phyloP scores from a whole-genome alignment of 768 basidiomycete species.

The Pulveroboletus sp. region DNA sequence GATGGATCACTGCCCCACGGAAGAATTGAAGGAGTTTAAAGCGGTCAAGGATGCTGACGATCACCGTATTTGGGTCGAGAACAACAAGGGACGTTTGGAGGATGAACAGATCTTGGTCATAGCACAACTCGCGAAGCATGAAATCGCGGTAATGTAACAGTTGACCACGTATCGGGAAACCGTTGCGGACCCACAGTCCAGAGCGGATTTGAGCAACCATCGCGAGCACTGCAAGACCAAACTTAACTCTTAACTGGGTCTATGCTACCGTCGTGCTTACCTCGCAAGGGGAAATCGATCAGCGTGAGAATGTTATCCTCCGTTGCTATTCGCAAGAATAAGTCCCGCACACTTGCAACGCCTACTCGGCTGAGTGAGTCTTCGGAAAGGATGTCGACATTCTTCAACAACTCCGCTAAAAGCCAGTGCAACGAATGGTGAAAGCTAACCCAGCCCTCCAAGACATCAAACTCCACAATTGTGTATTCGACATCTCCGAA shows the following conservation, averaged over 20 bases:
- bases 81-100: conserved; percentile 81
- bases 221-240: conserved; percentile 54
- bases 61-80: conserved; percentile 70
- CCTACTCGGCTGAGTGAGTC: conserved; percentile 49
- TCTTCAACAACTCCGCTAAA: conserved; percentile 83
- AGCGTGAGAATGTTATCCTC: conserved; percentile 69
- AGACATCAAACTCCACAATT: conserved; percentile 74
- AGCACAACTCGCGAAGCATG: conserved; percentile 91
- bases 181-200: conserved; percentile 97
- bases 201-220: conserved; percentile 95
- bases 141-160: conserved; percentile 94
- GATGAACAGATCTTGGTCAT: conserved; percentile 92
- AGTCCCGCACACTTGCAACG: conserved; percentile 50
- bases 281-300: conserved; percentile 86
- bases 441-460: conserved; percentile 83
- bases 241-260: not conserved
- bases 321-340: conserved; percentile 56
- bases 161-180: conserved; percentile 92
- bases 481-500: conserved; percentile 59
- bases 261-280: conserved; percentile 39
- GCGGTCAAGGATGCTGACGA: conserved; percentile 85
- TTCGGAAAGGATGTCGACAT: conserved; percentile 62
- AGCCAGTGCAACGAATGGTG: conserved; percentile 93
- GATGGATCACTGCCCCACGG: conserved; percentile 50
- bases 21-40: conserved; percentile 83